Conservation (phyloP, 202 grass and related monocot genomes). For the Setaria viridis region DNA sequence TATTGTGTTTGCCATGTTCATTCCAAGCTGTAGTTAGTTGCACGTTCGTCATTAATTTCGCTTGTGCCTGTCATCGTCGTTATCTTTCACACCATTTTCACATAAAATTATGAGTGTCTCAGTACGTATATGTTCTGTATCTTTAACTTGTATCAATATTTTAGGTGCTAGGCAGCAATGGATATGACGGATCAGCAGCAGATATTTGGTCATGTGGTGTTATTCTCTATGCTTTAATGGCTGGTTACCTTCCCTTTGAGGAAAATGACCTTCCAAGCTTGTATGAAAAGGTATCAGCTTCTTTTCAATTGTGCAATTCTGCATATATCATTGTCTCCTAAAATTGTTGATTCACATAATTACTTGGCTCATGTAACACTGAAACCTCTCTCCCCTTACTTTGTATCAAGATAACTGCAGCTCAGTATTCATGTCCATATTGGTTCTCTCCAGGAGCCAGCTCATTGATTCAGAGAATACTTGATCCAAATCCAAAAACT, state of each 20-base stretch:
- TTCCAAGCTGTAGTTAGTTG: conserved; percentile 14
- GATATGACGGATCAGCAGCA: conserved; percentile 92
- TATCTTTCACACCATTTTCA: conserved; percentile 9
- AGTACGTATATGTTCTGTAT: conserved; percentile 18
- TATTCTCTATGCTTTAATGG: conserved; percentile 98
- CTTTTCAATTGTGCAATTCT: conserved; percentile 23
- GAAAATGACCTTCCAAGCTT: conserved; percentile 81
- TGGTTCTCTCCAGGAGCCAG: conserved; percentile 83
- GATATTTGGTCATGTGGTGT: conserved; percentile 98
- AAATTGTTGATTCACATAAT: conserved; percentile 18
- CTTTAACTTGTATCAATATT: conserved; percentile 15
- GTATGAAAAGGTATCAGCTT: conserved; percentile 74
- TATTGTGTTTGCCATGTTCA: conserved; percentile 3
- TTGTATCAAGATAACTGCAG: conserved; percentile 78
- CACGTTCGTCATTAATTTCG: not conserved
- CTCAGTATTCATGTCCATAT: conserved; percentile 77
- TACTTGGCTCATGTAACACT: conserved; percentile 21
- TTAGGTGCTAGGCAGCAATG: conserved; percentile 80
- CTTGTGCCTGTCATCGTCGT: not conserved
- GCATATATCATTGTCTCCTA: conserved; percentile 3
- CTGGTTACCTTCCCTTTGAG: conserved; percentile 92
- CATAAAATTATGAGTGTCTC: not conserved
- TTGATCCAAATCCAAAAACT: conserved; percentile 86
- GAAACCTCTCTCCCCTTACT: conserved; percentile 5
- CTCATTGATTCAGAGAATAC: conserved; percentile 75